These are phyloP conservation scores for Colletotrichum sp. DNA, from an alignment of 2,329 filamentous ascomycete species.

Conservation along the genomic window DNA sequence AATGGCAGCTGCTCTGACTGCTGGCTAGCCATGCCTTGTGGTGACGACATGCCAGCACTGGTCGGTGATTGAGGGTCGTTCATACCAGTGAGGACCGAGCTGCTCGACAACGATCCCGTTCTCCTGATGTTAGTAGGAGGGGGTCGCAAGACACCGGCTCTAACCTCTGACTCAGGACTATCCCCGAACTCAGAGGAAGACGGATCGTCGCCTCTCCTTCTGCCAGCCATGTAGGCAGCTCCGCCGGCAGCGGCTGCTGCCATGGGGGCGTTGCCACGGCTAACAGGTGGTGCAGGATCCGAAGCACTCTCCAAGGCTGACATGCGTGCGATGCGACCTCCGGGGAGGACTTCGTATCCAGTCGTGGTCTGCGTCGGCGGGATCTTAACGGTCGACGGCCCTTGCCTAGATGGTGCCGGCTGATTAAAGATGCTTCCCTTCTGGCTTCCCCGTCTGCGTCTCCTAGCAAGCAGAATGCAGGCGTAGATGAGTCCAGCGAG, in stretches of 20 bases:
- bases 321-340: slow-evolving; percentile 93
- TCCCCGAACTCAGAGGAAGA: slow-evolving; percentile 75
- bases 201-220: slow-evolving; percentile 56
- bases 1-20: slow-evolving; percentile 95
- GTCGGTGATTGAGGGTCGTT: slow-evolving; percentile 73
- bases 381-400: slow-evolving; percentile 46
- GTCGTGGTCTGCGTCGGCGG: slow-evolving; percentile 32
- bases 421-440: slow-evolving; percentile 86
- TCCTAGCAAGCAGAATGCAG: slow-evolving; percentile 58
- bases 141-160: slow-evolving; percentile 58
- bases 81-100: slow-evolving; percentile 74
- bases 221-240: slow-evolving; percentile 52
- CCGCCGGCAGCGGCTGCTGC: slow-evolving; percentile 47
- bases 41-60: slow-evolving; percentile 80
- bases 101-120: slow-evolving; percentile 88
- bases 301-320: slow-evolving; percentile 84
- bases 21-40: slow-evolving; percentile 81
- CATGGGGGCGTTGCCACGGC: slow-evolving; percentile 26
- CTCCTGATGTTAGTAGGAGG: slow-evolving; percentile 68
- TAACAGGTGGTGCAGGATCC: slow-evolving; percentile 55
- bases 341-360: slow-evolving; percentile 79
- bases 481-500: slow-evolving; percentile 74
- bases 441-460: slow-evolving; percentile 64
- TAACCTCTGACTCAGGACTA: slow-evolving; percentile 73
- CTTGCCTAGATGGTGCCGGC: slow-evolving; percentile 73